Percentiles rank a stretch among this genome's conserved stretches.
Conservation (phyloP, 1,284 basidiomycete genomes). For the Sphaerobolus stellatus region DNA sequence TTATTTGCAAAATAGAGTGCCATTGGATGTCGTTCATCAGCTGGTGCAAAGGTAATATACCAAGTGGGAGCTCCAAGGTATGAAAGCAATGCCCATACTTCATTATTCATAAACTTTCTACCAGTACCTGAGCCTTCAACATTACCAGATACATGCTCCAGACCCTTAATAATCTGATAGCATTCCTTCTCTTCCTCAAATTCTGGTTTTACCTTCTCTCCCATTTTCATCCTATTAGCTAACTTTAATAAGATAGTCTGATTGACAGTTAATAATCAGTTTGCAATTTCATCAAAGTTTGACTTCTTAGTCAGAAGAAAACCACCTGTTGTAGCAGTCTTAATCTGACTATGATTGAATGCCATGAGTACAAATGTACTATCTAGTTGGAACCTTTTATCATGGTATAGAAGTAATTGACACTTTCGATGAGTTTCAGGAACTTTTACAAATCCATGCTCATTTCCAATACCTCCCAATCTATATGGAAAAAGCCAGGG, state of each 20-base stretch:
- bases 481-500: slow-evolving; percentile 22
- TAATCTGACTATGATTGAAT: slow-evolving; percentile 17
- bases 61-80: too few species aligned
- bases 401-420: slow-evolving; percentile 15
- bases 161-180: slow-evolving; percentile 9
- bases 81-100: too few species aligned
- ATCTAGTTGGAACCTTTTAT: slow-evolving; percentile 17
- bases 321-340: slow-evolving; percentile 4
- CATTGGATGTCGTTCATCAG: slow-evolving; percentile 8
- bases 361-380: too few species aligned
- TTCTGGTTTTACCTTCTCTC: not conserved
- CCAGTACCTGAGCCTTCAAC: too few species aligned
- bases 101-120: too few species aligned
- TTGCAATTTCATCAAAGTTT: not conserved
- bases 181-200: slow-evolving; percentile 5
- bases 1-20: slow-evolving; percentile 7
- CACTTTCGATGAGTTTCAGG: slow-evolving; percentile 2
- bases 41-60: slow-evolving; percentile 17
- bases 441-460: not conserved
- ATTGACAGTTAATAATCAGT: not conserved
- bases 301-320: slow-evolving; percentile 3
- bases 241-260: not conserved
- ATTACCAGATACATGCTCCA: too few species aligned
- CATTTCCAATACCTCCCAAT: not conserved
- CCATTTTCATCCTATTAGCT: not conserved